These are phyloP conservation scores for Metarhizium brunneum DNA, from an alignment of 2,329 filamentous ascomycete species.

Conservation along the genomic window DNA sequence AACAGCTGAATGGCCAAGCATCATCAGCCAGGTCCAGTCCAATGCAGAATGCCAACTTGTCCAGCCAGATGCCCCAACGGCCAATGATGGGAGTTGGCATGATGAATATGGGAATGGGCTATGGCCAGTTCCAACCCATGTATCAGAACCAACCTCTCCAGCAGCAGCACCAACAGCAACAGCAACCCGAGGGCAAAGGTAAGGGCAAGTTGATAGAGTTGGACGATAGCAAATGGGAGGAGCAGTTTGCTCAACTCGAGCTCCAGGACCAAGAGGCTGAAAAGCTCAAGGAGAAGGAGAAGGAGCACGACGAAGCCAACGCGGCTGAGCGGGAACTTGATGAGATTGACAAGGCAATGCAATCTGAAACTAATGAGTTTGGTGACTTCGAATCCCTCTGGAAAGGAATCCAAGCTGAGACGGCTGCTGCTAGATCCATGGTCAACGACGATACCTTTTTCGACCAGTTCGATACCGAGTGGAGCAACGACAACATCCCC, in stretches of 20 bases:
- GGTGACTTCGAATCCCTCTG: constrained; percentile 88
- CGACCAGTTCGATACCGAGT: constrained; percentile 65
- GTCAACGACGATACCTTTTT: constrained; percentile 54
- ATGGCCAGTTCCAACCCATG: constrained; percentile 40
- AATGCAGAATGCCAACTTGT: constrained; percentile 43
- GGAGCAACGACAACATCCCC: constrained; percentile 53
- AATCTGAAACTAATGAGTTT: constrained; percentile 66
- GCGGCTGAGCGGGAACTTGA: constrained; percentile 82
- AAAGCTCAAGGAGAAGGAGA: constrained; percentile 39
- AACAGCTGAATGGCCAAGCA: constrained; percentile 57
- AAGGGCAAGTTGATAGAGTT: constrained; percentile 94
- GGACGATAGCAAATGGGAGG: constrained; percentile 91
- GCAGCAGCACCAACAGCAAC: constrained; percentile 32
- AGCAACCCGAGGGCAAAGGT: constrained; percentile 51
- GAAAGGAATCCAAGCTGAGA: constrained; percentile 73
- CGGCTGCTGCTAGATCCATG: constrained; percentile 59
- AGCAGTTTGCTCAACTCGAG: constrained; percentile 87
- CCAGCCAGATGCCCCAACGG: constrained; percentile 38
- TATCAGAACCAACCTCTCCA: constrained; percentile 35
- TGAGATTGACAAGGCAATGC: constrained; percentile 63
- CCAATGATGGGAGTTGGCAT: constrained; percentile 51
- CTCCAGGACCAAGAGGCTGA: constrained; percentile 44
- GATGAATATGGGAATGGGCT: constrained; percentile 43
- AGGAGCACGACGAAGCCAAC: constrained; percentile 49
- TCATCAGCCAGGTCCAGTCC: constrained; percentile 43